phyloP scores from a whole-genome alignment of 2,329 filamentous ascomycete species.

The Parascedosporium putredinis region DNA sequence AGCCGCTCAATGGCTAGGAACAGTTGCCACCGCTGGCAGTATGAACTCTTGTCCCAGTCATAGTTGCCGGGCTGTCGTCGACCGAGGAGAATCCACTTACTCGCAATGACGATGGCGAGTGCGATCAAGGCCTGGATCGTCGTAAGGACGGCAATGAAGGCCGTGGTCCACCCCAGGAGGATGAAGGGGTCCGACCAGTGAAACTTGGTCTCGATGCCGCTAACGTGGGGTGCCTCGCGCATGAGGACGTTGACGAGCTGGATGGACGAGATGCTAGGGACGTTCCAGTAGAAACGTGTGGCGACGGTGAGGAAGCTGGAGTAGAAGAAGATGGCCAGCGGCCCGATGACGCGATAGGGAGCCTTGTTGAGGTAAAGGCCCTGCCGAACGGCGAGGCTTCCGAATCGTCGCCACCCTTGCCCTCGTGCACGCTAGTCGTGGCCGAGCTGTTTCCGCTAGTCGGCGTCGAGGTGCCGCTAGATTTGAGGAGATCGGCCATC shows the following conservation, averaged over 20 bases:
- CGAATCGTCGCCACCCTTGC: slow-evolving; percentile 6
- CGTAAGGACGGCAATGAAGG: slow-evolving; percentile 30
- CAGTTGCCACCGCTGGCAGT: slow-evolving; percentile 49
- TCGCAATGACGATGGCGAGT: slow-evolving; percentile 27
- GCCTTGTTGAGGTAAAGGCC: slow-evolving; percentile 40
- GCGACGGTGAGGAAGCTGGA: slow-evolving; percentile 34
- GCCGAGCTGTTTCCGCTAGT: slow-evolving; percentile 3
- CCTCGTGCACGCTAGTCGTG: not conserved
- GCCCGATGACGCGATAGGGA: slow-evolving; percentile 38
- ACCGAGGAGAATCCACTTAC: slow-evolving; percentile 43
- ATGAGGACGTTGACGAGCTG: slow-evolving; percentile 31
- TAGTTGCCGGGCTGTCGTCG: slow-evolving; percentile 40
- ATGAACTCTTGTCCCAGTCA: slow-evolving; percentile 45
- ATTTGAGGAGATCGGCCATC: not conserved
- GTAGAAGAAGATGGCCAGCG: slow-evolving; percentile 37
- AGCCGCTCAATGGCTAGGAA: slow-evolving; percentile 41
- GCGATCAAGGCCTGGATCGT: slow-evolving; percentile 32
- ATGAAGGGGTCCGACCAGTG: slow-evolving; percentile 22
- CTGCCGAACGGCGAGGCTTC: slow-evolving; percentile 38
- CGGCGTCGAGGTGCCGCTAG: not conserved
- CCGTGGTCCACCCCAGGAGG: slow-evolving; percentile 29
- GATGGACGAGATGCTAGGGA: slow-evolving; percentile 34
- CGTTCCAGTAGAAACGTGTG: slow-evolving; percentile 40
- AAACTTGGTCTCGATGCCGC: slow-evolving; percentile 1
- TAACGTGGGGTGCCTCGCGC: slow-evolving; percentile 13